Evolutionary conservation across 208 protist species (phyloP), one percentile per base, ranked within the genome.

Genomic region (Leishmania gerbilli): DNA sequence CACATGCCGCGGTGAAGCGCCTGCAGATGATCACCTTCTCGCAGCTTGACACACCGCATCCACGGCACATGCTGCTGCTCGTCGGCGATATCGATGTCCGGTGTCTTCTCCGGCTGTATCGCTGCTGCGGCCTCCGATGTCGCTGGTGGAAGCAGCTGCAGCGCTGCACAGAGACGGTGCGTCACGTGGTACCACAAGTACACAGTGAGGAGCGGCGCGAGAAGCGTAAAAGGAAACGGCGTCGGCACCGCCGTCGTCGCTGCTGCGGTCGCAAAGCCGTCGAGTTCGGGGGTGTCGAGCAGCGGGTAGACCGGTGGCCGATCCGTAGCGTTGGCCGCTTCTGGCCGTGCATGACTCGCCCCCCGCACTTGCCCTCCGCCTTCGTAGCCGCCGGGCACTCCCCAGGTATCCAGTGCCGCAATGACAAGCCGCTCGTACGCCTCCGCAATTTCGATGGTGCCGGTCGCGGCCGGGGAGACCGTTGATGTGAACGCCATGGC

Each of bases 101-200:
- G 58, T 17, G 49, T 55, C 34, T 42, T 69, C 42, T 51, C 74
- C 7, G 37, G 74, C 55, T 76, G 37, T 4, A n/a, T 21, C 8
- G 55, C 53, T 37, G 3, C n/a, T 17, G 24, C 47, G 19, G 19
- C 42, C 24, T 37, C 40, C 31, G 49, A 34, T 17, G 31, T 17
- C 24, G 60, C 51, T 74, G 68, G 24, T n/a, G 76, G 82, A 19
- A 82, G 74, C 8, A 86, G 55, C 55, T 76, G 45, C 45, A 82
- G 72, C 3, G 82, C 75, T 9, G 72, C 64, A 34, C 82, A 82
- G 27, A 86, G 55, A 21, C 74, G 78, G 47, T 82, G 49, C 56
- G 67, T 53, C 24, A 82, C 37, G 78, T 86, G 82, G 40, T 86
- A 82, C 82, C 82, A 86, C 34, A 86, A 27, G n/a, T 86, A 79